phyloP scores from a whole-genome alignment of 169 alveolate genomes.

The Perkinsus chesapeaki region DNA sequence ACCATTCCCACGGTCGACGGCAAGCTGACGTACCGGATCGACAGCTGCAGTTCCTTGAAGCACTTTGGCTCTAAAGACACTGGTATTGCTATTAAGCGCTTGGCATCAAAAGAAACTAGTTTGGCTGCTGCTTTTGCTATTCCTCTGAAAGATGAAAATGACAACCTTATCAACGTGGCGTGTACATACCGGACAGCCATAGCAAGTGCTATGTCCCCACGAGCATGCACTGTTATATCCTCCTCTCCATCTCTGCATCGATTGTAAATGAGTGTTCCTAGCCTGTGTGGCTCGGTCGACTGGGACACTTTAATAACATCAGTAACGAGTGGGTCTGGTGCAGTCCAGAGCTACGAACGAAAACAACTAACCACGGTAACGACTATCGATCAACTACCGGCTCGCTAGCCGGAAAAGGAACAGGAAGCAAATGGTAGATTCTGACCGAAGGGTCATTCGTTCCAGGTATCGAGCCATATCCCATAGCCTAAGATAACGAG shows the following conservation, averaged over 20 bases:
- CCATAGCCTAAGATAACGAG: background rate
- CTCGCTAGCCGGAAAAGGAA: background rate
- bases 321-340: background rate
- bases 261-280: background rate
- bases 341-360: background rate
- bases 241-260: background rate
- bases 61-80: background rate
- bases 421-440: background rate
- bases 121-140: background rate
- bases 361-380: background rate
- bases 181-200: background rate
- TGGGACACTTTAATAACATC: background rate
- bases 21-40: background rate
- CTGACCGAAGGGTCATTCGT: background rate
- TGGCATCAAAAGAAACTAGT: background rate
- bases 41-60: background rate
- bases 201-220: background rate
- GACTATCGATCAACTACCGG: background rate
- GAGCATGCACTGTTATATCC: background rate
- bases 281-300: background rate
- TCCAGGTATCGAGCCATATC: background rate
- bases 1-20: background rate
- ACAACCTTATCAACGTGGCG: background rate
- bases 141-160: background rate
- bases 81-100: background rate